These are phyloP conservation scores for Lippia alba DNA, from an alignment of 305 asterid genomes.

Conservation along the genomic window DNA sequence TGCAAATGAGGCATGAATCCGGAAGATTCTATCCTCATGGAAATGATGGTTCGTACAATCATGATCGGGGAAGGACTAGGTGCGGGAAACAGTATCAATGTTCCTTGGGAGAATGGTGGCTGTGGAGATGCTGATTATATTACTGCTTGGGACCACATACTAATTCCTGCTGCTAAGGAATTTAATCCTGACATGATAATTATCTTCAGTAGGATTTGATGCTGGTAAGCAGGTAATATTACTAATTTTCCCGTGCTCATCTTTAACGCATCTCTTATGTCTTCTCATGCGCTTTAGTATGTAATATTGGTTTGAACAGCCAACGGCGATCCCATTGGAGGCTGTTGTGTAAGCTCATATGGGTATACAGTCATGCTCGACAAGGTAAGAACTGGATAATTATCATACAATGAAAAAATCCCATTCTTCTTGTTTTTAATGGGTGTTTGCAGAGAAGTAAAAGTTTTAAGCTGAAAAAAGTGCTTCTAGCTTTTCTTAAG, in stretches of 20 bases:
- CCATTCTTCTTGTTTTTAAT: constrained; percentile 3
- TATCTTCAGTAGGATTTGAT: constrained; percentile 96
- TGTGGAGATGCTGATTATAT: constrained; percentile 97
- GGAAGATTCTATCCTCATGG: no score
- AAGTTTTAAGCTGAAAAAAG: no score
- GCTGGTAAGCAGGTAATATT: constrained; percentile 67
- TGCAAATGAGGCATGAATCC: no score
- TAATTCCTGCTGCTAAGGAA: constrained; percentile 85
- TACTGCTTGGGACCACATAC: constrained; percentile 92
- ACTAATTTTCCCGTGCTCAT: neutral
- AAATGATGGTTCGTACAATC: no score
- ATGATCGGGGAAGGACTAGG: no score
- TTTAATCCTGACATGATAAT: constrained; percentile 82
- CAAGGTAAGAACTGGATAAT: constrained; percentile 59
- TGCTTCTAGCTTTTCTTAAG: no score
- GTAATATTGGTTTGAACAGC: constrained; percentile 59
- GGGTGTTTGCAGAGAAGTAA: no score
- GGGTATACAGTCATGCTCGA: constrained; percentile 87
- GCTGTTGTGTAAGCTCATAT: constrained; percentile 81
- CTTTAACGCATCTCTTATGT: no score
- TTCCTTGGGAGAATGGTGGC: no score
- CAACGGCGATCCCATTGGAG: constrained; percentile 89
- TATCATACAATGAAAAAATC: constrained; percentile 20
- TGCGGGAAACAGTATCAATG: no score
- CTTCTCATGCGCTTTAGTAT: constrained; percentile 18